Conservation (phyloP, 2,329 filamentous ascomycete species). For the Ceratocystis cacaofunesta region DNA sequence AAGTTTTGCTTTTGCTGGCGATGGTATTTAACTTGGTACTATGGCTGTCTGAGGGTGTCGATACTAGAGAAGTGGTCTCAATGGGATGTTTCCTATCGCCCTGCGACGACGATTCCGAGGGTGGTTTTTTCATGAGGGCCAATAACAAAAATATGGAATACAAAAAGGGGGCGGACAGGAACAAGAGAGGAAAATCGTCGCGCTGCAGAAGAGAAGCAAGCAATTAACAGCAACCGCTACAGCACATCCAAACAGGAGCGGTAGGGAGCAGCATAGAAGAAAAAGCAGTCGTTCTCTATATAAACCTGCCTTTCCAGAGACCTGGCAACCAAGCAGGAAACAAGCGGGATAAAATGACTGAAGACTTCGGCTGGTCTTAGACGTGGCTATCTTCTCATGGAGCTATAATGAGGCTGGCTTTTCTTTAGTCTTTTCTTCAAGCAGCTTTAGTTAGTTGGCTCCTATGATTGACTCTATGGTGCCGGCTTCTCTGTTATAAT, state of each 20-base stretch:
- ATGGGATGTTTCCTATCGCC: slow-evolving; percentile 13
- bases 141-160: background rate
- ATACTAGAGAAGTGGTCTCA: slow-evolving; percentile 4
- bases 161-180: background rate
- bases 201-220: background rate
- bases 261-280: background rate
- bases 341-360: background rate
- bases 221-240: background rate
- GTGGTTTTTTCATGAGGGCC: slow-evolving; percentile 15
- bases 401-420: background rate
- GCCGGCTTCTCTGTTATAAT: no score
- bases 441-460: no score
- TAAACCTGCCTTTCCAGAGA: background rate
- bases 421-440: no score
- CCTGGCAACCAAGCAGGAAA: background rate
- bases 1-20: background rate
- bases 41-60: background rate
- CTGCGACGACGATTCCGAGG: slow-evolving; percentile 12
- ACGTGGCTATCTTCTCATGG: background rate
- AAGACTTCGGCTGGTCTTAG: background rate
- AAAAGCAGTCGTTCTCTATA: no score
- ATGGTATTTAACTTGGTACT: background rate
- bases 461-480: no score
- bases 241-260: background rate
- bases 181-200: background rate